phyloP scores from a whole-genome alignment of 805 yeast species.

The Kluyveromyces aestuarii region DNA sequence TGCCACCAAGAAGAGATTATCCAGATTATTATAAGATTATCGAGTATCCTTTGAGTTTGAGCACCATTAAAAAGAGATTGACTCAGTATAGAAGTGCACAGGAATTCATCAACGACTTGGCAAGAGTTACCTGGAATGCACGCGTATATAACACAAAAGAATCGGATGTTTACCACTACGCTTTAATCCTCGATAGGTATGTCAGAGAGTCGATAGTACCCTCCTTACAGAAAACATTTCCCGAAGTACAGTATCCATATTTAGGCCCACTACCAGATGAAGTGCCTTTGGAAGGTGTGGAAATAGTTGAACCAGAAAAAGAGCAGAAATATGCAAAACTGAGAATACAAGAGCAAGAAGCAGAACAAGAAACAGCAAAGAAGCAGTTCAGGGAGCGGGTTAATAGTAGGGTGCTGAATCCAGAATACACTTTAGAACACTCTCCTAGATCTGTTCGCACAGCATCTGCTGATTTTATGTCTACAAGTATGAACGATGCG shows the following conservation, averaged over 20 bases:
- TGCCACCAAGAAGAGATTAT: constrained; percentile 60
- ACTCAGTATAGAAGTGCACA: constrained; percentile 53
- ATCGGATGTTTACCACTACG: constrained; percentile 61
- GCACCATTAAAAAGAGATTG: constrained; percentile 54
- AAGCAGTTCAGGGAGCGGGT: neutral
- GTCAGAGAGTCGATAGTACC: constrained; percentile 30
- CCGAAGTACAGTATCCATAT: constrained; percentile 35
- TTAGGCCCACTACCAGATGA: constrained; percentile 63
- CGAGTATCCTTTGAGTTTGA: constrained; percentile 72
- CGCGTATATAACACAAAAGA: constrained; percentile 68
- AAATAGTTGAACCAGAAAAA: constrained; percentile 22
- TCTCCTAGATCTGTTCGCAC: neutral
- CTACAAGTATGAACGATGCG: neutral
- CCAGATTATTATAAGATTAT: constrained; percentile 77
- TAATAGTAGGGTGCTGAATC: neutral
- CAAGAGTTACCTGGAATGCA: constrained; percentile 87
- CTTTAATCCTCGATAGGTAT: constrained; percentile 38
- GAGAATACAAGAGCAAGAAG: neutral
- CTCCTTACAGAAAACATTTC: constrained; percentile 24
- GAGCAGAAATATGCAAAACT: constrained; percentile 3
- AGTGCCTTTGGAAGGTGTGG: constrained; percentile 27
- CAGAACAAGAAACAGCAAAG: neutral
- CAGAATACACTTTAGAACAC: neutral
- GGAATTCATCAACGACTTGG: constrained; percentile 66
- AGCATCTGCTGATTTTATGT: neutral